Percentiles rank a stretch among this genome's conserved stretches.
These are phyloP conservation scores for Spiromastix sp. DNA, from an alignment of 2,329 filamentous ascomycete genomes.

Conservation along the genomic window DNA sequence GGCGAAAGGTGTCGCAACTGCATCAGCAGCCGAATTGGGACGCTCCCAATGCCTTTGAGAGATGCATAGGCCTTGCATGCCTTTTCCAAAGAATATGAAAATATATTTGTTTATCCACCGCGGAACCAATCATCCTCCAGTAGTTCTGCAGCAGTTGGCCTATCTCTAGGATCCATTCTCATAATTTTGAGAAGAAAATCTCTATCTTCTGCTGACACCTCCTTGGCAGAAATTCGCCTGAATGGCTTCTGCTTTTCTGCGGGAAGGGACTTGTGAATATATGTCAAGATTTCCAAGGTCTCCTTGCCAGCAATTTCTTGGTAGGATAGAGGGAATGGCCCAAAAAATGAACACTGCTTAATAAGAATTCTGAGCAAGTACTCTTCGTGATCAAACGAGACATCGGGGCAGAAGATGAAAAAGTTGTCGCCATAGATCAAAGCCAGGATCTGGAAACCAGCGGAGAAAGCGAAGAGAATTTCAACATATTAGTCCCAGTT, in stretches of 20 bases:
- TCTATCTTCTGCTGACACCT: conserved; percentile 1
- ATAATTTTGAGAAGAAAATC: conserved; percentile 2
- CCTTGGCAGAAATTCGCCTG: background rate
- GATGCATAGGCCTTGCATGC: no score
- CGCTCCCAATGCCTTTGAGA: conserved; percentile 2
- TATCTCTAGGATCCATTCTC: no score
- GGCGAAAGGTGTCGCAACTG: background rate
- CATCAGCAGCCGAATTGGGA: conserved; percentile 1
- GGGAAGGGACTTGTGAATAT: conserved; percentile 1
- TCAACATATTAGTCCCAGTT: background rate
- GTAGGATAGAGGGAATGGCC: conserved; percentile 7
- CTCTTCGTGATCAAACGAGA: conserved; percentile 6
- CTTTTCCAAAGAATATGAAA: no score
- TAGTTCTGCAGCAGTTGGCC: conserved; percentile 4
- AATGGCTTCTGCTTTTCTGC: conserved; percentile 2
- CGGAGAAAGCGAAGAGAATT: background rate
- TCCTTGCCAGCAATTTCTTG: conserved; percentile 3
- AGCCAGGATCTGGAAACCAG: conserved; percentile 2
- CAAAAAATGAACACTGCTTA: conserved; percentile 6
- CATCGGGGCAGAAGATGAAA: conserved; percentile 6
- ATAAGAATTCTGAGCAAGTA: conserved; percentile 7
- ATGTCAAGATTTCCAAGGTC: background rate
- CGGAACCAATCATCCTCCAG: conserved; percentile 5
- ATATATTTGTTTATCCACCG: background rate
- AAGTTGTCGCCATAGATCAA: conserved; percentile 7